These are phyloP conservation scores for Marsdenia floribunda DNA, from an alignment of 257 asterid genomes.

Conservation along the genomic window DNA sequence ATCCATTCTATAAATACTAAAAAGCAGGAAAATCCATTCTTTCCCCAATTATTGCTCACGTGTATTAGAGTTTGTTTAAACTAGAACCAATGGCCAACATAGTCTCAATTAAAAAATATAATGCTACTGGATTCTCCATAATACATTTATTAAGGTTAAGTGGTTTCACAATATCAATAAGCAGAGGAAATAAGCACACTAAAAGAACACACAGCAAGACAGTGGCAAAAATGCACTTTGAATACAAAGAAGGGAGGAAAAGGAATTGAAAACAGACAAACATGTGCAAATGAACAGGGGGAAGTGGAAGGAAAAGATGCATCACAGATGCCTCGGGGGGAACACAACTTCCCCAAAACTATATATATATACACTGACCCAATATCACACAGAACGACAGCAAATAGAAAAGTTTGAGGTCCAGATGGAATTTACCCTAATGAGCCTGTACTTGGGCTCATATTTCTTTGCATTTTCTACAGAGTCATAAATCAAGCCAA, in stretches of 20 bases:
- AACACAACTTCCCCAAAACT: not conserved
- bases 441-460: constrained; percentile 88
- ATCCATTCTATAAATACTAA: not conserved
- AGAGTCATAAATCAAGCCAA: constrained; percentile 85
- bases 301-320: not conserved
- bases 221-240: not conserved
- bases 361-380: not conserved
- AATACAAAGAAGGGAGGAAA: not conserved
- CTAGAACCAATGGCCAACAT: not conserved
- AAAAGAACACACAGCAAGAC: too few relatives aligned
- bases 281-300: not conserved
- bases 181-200: not conserved
- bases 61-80: not conserved
- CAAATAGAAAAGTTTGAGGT: not conserved
- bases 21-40: not conserved
- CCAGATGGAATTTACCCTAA: constrained; percentile 49
- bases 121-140: not conserved
- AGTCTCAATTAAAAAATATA: not conserved
- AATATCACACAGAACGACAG: not conserved
- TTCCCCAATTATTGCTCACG: not conserved
- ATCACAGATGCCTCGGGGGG: not conserved
- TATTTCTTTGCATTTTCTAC: constrained; percentile 86
- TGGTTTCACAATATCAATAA: not conserved
- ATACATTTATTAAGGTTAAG: not conserved
- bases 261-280: not conserved